These are phyloP conservation scores for Colletotrichum cordylinicola DNA, from an alignment of 2,329 filamentous ascomycete species.

Conservation along the genomic window DNA sequence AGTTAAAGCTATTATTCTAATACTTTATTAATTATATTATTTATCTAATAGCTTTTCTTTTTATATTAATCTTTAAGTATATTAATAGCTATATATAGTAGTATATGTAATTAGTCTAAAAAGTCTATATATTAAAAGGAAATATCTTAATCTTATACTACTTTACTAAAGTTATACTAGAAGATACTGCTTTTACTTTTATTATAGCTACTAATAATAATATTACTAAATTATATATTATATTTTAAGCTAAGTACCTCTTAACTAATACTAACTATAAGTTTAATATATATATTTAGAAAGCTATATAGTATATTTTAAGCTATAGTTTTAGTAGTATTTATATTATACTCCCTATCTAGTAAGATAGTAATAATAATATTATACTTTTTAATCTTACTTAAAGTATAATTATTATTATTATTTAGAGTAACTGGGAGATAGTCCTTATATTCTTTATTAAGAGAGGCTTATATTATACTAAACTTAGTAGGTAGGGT, in stretches of 20 bases:
- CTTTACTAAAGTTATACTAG: slow-evolving; percentile 22
- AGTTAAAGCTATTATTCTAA: slow-evolving; percentile 10
- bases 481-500: background rate
- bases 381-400: slow-evolving; percentile 22
- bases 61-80: slow-evolving; percentile 1
- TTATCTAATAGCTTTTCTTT: slow-evolving; percentile 2
- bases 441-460: background rate
- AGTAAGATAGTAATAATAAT: slow-evolving; percentile 25
- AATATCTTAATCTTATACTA: background rate
- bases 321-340: slow-evolving; percentile 25
- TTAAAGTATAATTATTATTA: slow-evolving; percentile 12
- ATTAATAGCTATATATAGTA: slow-evolving; percentile 17
- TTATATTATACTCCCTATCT: slow-evolving; percentile 8
- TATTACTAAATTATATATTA: slow-evolving; percentile 25
- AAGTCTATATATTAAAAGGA: slow-evolving; percentile 1
- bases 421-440: background rate
- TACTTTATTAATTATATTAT: slow-evolving; percentile 7
- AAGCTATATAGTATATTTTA: slow-evolving; percentile 31
- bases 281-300: background rate
- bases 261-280: slow-evolving; percentile 32
- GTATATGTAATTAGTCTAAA: slow-evolving; percentile 3
- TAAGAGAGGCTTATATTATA: background rate
- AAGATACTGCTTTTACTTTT: slow-evolving; percentile 1
- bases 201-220: slow-evolving; percentile 15
- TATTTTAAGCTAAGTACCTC: slow-evolving; percentile 25